Base-by-base conservation (phyloP, 2,329 filamentous ascomycete genomes). In the Trichophyton benhamiae region DNA sequence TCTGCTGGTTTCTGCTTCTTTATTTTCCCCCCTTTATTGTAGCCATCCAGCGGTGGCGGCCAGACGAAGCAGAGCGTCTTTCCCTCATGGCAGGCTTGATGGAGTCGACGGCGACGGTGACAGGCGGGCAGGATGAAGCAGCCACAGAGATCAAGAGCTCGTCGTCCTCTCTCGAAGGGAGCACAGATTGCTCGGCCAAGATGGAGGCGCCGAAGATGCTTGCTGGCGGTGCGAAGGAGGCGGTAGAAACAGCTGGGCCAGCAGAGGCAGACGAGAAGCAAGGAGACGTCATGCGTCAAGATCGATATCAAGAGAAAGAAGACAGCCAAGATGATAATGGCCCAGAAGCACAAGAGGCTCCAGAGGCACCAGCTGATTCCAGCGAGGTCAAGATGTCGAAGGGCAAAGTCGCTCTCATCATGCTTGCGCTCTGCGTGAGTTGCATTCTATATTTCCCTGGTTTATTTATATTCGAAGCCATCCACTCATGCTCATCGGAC, bases 391-490 rank as follows among this genome's bases (percentile, higher is more conserved):
- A 61, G 48, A 59, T 63, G 60, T 57, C 59, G 3, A 65, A 62
- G 59, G 48, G 62, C 38, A 64, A 62, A 33, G 62, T 63, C 58
- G 59, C 61, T 58, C 30, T 65, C n/a, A 63, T 65, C 22, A 63
- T 65, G 55, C 58, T 60, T 11, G 63, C 63, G 41, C 62, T 65
- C n/a, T 63, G 63, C 36, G 63, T 65, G 52, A 57, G 60, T 63
- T 27, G 11, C 13, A 41, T 13, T 25, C 22, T 41, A 6, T 48
- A 6, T 48, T 17, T n/a, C 6, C 17, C 25, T 25, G 13, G 27
- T 7, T 7, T 53, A 25, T 20, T 9, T 41, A 9, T 33, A 4
- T 13, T 41, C 6, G 6, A 30, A 30, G 27, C 27, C 30, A 0
- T 20, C 20, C 20, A 20, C 20, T 42, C 48, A 53, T 42, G n/a